Base-by-base conservation (phyloP, 805 yeast species). In the Ogataea wickerhamii region DNA sequence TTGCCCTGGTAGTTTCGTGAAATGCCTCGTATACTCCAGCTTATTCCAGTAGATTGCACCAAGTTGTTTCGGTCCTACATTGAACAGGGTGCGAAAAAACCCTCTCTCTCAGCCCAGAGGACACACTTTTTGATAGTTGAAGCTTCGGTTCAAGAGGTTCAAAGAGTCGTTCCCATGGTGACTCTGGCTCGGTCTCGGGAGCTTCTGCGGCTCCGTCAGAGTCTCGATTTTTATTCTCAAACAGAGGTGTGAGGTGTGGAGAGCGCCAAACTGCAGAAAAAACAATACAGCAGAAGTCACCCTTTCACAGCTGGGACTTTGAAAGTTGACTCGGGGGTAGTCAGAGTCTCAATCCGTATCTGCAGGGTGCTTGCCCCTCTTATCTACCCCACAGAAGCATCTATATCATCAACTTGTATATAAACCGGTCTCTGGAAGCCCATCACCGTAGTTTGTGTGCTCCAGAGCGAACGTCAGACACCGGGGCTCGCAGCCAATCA, bases 401-500 rank as follows among this genome's bases (percentile, higher is more conserved):
- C 17, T 26, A 22, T 22, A 22, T 22, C 25, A 22, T 22, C 8
- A 8, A n/a, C n/a, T n/a, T n/a, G n/a, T n/a, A n/a, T n/a, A n/a
- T n/a, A n/a, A n/a, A n/a, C n/a, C n/a, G n/a, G n/a, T n/a, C n/a
- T n/a, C n/a, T n/a, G n/a, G n/a, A n/a, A n/a, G n/a, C n/a, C n/a
- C n/a, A n/a, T n/a, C n/a, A n/a, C n/a, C n/a, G n/a, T n/a, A n/a
- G n/a, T n/a, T n/a, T n/a, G n/a, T n/a, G n/a, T n/a, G n/a, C n/a
- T n/a, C n/a, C n/a, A n/a, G n/a, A n/a, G n/a, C n/a, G n/a, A n/a
- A n/a, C n/a, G n/a, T n/a, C n/a, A n/a, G n/a, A n/a, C n/a, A n/a
- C n/a, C n/a, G n/a, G n/a, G n/a, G n/a, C n/a, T n/a, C 25, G 11
- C 29, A 16, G 26, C 36, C 45, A 37, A 21, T 18, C 36, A 27